Evolutionary conservation across 768 basidiomycete species (phyloP).

Genomic region (Steccherinum ochraceum): DNA sequence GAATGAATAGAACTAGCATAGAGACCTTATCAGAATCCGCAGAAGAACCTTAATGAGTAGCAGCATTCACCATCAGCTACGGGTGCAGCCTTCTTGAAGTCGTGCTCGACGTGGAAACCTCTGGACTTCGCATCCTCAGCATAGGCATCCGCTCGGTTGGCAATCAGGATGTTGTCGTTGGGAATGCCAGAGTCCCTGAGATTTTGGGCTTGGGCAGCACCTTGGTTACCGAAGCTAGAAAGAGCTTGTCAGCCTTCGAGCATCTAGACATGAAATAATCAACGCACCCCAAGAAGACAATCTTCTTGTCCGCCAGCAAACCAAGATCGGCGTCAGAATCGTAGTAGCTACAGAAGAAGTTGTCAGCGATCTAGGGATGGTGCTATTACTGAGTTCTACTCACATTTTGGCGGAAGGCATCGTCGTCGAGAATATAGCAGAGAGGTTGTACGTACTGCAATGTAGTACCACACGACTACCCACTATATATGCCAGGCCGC

Average conservation of each 20-base stretch:
- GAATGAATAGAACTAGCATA: conserved; percentile 53
- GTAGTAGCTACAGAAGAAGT: conserved; percentile 38
- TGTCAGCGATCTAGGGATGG: no score
- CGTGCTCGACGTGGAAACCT: conserved; percentile 51
- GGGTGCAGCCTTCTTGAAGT: conserved; percentile 48
- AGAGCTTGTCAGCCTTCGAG: background rate
- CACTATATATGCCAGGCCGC: no score
- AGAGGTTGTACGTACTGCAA: no score
- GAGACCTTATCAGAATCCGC: no score
- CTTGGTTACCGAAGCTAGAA: conserved; percentile 56
- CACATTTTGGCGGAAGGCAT: conserved; percentile 48
- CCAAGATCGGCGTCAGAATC: conserved; percentile 54
- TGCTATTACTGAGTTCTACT: no score
- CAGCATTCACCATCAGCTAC: conserved; percentile 50
- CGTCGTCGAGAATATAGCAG: background rate
- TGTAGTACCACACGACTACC: no score
- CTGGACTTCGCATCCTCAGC: conserved; percentile 50
- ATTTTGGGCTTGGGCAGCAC: conserved; percentile 62
- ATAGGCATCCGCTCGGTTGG: conserved; percentile 52
- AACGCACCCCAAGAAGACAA: conserved; percentile 56
- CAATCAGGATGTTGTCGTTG: conserved; percentile 54
- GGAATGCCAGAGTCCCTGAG: conserved; percentile 56
- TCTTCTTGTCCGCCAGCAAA: conserved; percentile 40
- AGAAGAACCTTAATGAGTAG: background rate
- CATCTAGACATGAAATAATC: no score